Evolutionary conservation across 768 basidiomycete species (phyloP).

Genomic region (Pleurotus ostreatus): DNA sequence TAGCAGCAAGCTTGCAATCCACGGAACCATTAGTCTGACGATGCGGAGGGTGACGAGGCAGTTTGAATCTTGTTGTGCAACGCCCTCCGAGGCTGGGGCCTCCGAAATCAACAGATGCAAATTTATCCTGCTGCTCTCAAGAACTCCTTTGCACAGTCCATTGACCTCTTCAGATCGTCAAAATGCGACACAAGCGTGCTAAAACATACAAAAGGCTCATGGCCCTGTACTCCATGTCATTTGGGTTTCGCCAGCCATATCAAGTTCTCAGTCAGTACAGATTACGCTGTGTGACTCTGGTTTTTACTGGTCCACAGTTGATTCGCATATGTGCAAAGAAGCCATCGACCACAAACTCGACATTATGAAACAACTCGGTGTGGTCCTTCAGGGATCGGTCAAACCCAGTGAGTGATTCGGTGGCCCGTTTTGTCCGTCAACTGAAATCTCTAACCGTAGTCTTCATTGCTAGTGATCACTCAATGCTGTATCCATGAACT

Average conservation of each 20-base stretch:
- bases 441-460: constrained; percentile 35
- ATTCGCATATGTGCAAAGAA: constrained; percentile 76
- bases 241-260: constrained; percentile 91
- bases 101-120: constrained; percentile 6
- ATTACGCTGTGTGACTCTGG: constrained; percentile 9
- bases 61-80: neutral
- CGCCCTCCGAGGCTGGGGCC: constrained; percentile 7
- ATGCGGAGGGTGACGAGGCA: neutral
- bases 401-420: constrained; percentile 77
- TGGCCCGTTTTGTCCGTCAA: neutral
- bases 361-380: constrained; percentile 66
- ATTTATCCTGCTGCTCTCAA: neutral
- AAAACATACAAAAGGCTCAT: constrained; percentile 95
- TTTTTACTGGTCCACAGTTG: constrained; percentile 47
- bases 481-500: constrained; percentile 96
- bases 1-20: constrained; percentile 15
- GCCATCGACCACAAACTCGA: constrained; percentile 71
- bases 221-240: constrained; percentile 80
- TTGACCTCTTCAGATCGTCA: constrained; percentile 9
- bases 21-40: neutral
- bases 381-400: constrained; percentile 79
- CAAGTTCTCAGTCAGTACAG: constrained; percentile 76
- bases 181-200: constrained; percentile 93
- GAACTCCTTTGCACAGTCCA: neutral
- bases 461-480: constrained; percentile 83